Base-by-base conservation (phyloP, 208 protist species). In the Porcisia deanei region DNA sequence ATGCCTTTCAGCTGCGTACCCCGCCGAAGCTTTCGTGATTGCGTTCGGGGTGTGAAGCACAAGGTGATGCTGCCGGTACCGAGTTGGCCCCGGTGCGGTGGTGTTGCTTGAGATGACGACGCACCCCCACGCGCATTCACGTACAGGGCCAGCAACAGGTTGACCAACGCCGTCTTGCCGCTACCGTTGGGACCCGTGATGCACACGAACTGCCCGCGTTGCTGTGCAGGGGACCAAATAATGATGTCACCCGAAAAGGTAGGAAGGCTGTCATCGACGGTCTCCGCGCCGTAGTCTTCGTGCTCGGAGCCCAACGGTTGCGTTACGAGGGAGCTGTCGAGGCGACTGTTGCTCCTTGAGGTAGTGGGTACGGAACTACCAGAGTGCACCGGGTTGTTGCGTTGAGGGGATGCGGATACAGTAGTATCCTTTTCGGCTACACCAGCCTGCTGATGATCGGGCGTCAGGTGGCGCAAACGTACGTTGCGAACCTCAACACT, bases 111-210 rank as follows among this genome's bases (percentile, higher is more conserved):
- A 3, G 41, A 63, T 3, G 76, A 71, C 18, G 76, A 54, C 69
- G 57, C 49, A 3, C 25, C 8, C 9, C 76, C 76, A 41, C 6
- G 8, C 6, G 58, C 30, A 54, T 77, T 73, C n/a, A 73, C 52
- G 81, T 85, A 82, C 18, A 94, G 74, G 10, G 76, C 85, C 9
- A 94, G 79, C 64, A 94, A 83, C 58, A 92, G 80, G 41, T 83
- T 77, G 2, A 89, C 61, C 0, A 92, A 77, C 14, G 90, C 91
- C 71, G 85, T 87, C 77, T 92, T 94, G 45, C 90, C 90, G 53
- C 73, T 76, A 37, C 88, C 85, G 78, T 83, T 89, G 20, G 73
- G 73, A 20, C 86, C 90, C 6, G 88, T 86, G 16, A 94, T 43
- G 73, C 86, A 91, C n/a, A 94, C 82, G 54, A 94, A 75, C 41